Evolutionary conservation across 345 rosid genomes (phyloP), one percentile per base, ranked within the genome.

Genomic region (Corchorus capsularis): DNA sequence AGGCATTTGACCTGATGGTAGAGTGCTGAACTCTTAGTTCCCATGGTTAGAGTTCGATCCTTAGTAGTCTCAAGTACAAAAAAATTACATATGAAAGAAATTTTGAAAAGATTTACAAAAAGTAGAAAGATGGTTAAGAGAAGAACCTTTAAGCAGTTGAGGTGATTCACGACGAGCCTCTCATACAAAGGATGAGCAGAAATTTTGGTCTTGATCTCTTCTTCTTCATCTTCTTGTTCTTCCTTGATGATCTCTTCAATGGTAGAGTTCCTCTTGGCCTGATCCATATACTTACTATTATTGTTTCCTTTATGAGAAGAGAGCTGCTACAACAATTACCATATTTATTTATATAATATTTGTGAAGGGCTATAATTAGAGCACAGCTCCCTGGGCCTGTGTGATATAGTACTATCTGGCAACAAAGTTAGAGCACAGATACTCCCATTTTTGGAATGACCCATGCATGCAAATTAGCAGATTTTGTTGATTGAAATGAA

Each of bases 81-180:
- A 27, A 27, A 27, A 27, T 27, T 27, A 27, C 27, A 27, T 2
- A 32, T 61, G 5, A 39, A 39, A 74, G 72, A 69, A 52, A 59
- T 45, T 65, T 20, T 52, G 79, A 45, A 45, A 52, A 49, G 22
- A 41, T 39, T 39, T 39, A 39, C 4, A 39, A 39, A 39, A 39
- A 39, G 43, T 39, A 39, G 43, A 39, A 39, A 39, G 43, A 6
- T 39, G 74, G 55, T 55, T 17, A n/a, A 12, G 63, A 53, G 60
- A 32, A 59, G 54, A 59, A 89, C 92, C 87, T 85, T 81, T 79
- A 89, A 83, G 71, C 92, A 89, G 79, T 85, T 74, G 71, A 85
- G 76, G 66, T 89, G 92, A 73, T 75, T 62, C 77, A 82, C 41
- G 64, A 89, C 80, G 56, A 89, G 81, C 20, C 80, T 75, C 7